phyloP scores from a whole-genome alignment of 2,329 filamentous ascomycete species.

The Fusarium anthophilum region DNA sequence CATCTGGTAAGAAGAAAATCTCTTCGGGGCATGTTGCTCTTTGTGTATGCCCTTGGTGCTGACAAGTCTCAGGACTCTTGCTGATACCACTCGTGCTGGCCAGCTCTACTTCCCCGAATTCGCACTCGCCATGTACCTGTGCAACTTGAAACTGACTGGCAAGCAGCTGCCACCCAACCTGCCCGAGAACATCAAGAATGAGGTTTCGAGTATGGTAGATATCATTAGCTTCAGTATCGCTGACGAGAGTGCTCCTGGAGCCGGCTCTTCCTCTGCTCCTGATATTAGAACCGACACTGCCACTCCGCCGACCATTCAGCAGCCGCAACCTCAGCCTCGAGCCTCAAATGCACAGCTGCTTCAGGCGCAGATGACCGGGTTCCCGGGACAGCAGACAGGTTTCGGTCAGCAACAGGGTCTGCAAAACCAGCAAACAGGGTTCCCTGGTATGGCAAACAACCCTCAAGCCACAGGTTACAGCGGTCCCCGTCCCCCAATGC shows the following conservation, averaged over 20 bases:
- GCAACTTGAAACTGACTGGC: slow-evolving; percentile 90
- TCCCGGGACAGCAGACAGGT: slow-evolving; percentile 66
- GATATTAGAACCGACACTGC: slow-evolving; percentile 68
- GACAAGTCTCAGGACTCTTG: slow-evolving; percentile 73
- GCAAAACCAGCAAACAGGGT: slow-evolving; percentile 76
- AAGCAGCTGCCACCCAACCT: slow-evolving; percentile 79
- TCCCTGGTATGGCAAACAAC: slow-evolving; percentile 70
- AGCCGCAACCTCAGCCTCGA: slow-evolving; percentile 79
- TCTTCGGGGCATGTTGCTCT: not conserved
- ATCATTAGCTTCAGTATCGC: slow-evolving; percentile 95
- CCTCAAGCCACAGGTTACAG: slow-evolving; percentile 82
- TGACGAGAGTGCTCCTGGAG: slow-evolving; percentile 70
- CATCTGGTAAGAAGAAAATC: slow-evolving; percentile 76
- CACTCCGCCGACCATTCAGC: slow-evolving; percentile 67
- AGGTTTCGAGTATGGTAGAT: slow-evolving; percentile 99
- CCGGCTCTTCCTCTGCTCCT: slow-evolving; percentile 63
- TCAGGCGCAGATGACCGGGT: slow-evolving; percentile 74
- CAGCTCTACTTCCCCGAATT: slow-evolving; percentile 98
- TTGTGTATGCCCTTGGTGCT: slow-evolving; percentile 1
- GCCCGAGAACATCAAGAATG: slow-evolving; percentile 90
- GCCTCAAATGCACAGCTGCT: slow-evolving; percentile 74
- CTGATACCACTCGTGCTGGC: slow-evolving; percentile 95
- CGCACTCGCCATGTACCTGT: slow-evolving; percentile 97
- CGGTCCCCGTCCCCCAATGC: slow-evolving; percentile 90
- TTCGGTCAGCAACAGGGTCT: slow-evolving; percentile 68